Conservation (phyloP, 257 asterid species). For the Jacaranda copaia region DNA sequence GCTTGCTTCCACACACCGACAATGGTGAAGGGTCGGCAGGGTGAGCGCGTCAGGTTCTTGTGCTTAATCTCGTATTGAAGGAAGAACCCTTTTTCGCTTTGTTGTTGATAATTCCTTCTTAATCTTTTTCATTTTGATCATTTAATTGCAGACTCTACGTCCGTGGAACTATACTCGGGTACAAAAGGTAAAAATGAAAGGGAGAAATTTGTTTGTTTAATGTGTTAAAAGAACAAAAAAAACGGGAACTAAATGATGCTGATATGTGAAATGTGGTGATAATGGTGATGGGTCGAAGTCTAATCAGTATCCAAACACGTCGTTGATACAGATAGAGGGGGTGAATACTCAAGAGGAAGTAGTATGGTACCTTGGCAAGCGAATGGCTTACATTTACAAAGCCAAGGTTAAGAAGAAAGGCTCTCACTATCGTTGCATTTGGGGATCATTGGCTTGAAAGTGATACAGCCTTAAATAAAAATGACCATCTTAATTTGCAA, state of each 20-base stretch:
- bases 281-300: constrained; percentile 46
- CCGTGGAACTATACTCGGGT: constrained; percentile 40
- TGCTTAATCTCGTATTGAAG: background rate
- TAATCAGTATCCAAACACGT: constrained; percentile 51
- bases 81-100: too few species aligned
- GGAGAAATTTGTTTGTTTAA: background rate
- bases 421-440: constrained; percentile 41
- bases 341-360: constrained; percentile 53
- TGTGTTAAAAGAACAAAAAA: background rate
- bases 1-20: constrained; percentile 21
- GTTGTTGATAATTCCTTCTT: background rate
- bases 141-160: constrained; percentile 42
- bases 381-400: constrained; percentile 53
- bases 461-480: background rate
- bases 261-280: background rate
- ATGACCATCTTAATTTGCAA: background rate
- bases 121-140: background rate
- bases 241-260: background rate
- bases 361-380: constrained; percentile 50
- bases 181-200: constrained; percentile 37
- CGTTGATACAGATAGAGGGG: constrained; percentile 52
- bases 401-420: constrained; percentile 44
- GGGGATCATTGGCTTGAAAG: constrained; percentile 33
- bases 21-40: constrained; percentile 58
- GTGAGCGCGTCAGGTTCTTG: constrained; percentile 48